Evolutionary conservation across 768 basidiomycete species (phyloP), one percentile per base, ranked within the genome.

Genomic region (Mycena floridula): DNA sequence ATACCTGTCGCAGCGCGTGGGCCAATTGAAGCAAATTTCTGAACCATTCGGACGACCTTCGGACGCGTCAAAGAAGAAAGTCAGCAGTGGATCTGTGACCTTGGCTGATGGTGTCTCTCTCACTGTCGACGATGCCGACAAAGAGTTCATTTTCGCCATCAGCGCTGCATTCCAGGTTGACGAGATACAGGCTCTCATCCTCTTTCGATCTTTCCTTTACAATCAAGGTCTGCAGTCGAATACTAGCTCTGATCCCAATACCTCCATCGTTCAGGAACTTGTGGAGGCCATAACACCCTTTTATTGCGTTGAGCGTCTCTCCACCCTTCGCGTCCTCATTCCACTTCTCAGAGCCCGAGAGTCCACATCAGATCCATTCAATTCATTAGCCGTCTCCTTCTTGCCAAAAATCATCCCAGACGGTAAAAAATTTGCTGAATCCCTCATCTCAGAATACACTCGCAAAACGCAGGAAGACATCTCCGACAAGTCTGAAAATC

Each of bases 261-360:
- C 59, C 6, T 66, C 64, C 6, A 62, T 82, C 53, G 67, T 72
- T 8, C 73, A 76, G 25, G 79, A 82, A 50, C 67, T 87, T 13
- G 61, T 89, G 23, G 76, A 81, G 44, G 77, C 79, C 22, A 80
- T 95, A 53, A 85, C 83, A 1, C 77, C 82, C 5, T 92, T 89
- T 74, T 89, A 88, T 61, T 79, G 81, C 50, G 80, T 84, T 4
- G 92, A 97, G 60, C 75, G 85, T 11, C 73, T 94, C 15, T 80
- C 75, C 52, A 60, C 83, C 37, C 67, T 85, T 12, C 81, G 86
- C 32, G 65, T 80, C 24, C 74, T 90, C 43, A 77, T 86, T 6
- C 82, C 88, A 0, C 72, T 96, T 3, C 77, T 94, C 42, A 79
- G 87, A 37, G 80, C 85, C 3, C 74, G 77, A 37, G 80, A 79